Evolutionary conservation across 208 protist species (phyloP), one percentile per base, ranked within the genome.

Genomic region (Acanthamoeba lenticulata): DNA sequence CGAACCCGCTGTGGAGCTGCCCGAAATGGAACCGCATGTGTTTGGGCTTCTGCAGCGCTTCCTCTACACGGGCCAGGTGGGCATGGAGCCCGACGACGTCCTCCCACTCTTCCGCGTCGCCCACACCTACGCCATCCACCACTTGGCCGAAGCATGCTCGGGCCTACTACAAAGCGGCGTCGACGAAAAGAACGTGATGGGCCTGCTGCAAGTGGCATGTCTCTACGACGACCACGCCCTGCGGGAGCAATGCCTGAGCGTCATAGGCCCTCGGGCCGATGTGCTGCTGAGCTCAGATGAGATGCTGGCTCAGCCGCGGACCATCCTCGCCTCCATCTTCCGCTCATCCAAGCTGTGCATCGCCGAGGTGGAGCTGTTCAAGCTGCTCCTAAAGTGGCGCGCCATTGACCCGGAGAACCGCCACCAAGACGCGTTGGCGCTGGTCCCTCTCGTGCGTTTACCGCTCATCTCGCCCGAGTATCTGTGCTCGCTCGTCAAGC

Each of bases 211-310:
- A 27, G 62, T 69, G 62, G 62, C 62, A n/a, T 69, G 62, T n/a
- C 62, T 69, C 62, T 69, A 69, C 62, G 62, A 69, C 62, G 62
- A 69, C 62, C 62, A 69, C 32, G 62, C 62, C 5, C 62, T 69
- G 32, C 62, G 62, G 32, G 62, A 69, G 27, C 62, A 69, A 27
- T 69, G 62, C 32, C 62, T 69, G 62, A 69, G 62, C 62, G 32
- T 69, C n/a, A 36, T 69, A 17, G 62, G 62, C 5, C 62, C 62
- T 27, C 2, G 13, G 2, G 62, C 62, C 2, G 7, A 17, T n/a
- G 19, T n/a, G 5, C 5, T 36, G n/a, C 62, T 69, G 9, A n/a
- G 36, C 62, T 69, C 62, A n/a, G 62, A 69, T 6, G 62, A 69
- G 62, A 9, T 69, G 9, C 62, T 69, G 24, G 62, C 62, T 27